Conservation (phyloP, 495 filamentous ascomycete genomes). For the Penicillium atrosanguineum region DNA sequence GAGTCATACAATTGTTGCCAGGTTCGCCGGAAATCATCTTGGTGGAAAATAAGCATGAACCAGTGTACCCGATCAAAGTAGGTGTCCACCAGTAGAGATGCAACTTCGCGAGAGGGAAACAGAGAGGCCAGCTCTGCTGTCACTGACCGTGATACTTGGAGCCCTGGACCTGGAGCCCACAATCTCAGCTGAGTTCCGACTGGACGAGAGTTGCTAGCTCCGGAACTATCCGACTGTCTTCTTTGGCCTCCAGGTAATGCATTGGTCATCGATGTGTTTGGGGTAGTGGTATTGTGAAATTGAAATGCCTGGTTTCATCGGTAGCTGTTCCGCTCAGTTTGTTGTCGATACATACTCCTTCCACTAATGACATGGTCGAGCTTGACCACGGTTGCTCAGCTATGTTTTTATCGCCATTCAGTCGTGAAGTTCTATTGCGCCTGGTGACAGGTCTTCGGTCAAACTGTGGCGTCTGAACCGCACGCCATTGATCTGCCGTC, state of each 20-base stretch:
- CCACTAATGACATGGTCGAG: constrained; percentile 29
- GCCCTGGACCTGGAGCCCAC: background rate
- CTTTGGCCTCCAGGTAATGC: constrained; percentile 22
- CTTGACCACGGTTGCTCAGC: constrained; percentile 18
- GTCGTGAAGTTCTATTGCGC: background rate
- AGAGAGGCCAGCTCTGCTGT: constrained; percentile 11
- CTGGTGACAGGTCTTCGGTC: background rate
- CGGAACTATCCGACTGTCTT: background rate
- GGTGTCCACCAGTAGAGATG: constrained; percentile 30
- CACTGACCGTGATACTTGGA: constrained; percentile 1
- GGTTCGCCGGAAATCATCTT: constrained; percentile 32
- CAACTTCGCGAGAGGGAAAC: constrained; percentile 21
- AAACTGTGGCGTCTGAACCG: background rate
- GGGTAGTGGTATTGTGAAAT: constrained; percentile 18
- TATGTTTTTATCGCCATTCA: background rate
- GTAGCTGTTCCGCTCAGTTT: background rate
- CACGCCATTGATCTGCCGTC: constrained; percentile 1
- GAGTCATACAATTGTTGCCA: constrained; percentile 25
- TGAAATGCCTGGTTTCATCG: constrained; percentile 15
- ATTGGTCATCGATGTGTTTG: constrained; percentile 12
- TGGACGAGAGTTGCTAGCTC: background rate
- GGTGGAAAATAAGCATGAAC: constrained; percentile 39
- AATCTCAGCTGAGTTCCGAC: background rate
- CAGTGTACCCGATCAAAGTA: constrained; percentile 40
- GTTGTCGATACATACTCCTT: constrained; percentile 12